A percentile compares a stretch with the other conserved stretches of the same genome.
Conservation (phyloP, 1,284 basidiomycete species). For the Fomitopsis pinicola region DNA sequence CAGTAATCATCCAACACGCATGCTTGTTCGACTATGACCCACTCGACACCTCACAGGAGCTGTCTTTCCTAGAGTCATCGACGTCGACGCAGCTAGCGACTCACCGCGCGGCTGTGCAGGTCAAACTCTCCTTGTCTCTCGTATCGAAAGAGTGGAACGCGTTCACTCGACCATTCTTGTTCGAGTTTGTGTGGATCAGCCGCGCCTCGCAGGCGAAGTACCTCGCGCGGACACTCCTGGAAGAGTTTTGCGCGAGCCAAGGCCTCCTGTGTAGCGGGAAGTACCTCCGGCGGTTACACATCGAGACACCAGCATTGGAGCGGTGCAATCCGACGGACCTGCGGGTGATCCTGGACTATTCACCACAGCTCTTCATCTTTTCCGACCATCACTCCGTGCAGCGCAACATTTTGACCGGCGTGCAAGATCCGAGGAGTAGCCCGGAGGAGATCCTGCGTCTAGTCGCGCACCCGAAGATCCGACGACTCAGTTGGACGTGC, state of each 20-base stretch:
- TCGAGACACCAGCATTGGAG: conserved; percentile 63
- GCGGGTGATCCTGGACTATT: conserved; percentile 58
- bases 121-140: conserved; percentile 46
- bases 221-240: conserved; percentile 50
- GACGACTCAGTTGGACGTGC: conserved; percentile 62
- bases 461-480: conserved; percentile 52
- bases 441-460: conserved; percentile 53
- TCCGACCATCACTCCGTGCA: conserved; percentile 61
- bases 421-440: conserved; percentile 40
- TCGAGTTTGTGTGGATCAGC: conserved; percentile 66
- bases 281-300: conserved; percentile 59
- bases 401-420: conserved; percentile 42
- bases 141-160: conserved; percentile 55
- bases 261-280: conserved; percentile 38
- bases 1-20: conserved; percentile 50
- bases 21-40: conserved; percentile 39
- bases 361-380: conserved; percentile 54
- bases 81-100: conserved; percentile 36
- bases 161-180: conserved; percentile 50
- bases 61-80: conserved; percentile 45
- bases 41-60: conserved; percentile 41
- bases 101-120: conserved; percentile 43
- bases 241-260: conserved; percentile 33
- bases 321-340: conserved; percentile 64
- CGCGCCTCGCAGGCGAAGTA: conserved; percentile 52